These are phyloP conservation scores for Aureobasidium subglaciale DNA, from an alignment of 2,329 filamentous ascomycete species.

Conservation along the genomic window DNA sequence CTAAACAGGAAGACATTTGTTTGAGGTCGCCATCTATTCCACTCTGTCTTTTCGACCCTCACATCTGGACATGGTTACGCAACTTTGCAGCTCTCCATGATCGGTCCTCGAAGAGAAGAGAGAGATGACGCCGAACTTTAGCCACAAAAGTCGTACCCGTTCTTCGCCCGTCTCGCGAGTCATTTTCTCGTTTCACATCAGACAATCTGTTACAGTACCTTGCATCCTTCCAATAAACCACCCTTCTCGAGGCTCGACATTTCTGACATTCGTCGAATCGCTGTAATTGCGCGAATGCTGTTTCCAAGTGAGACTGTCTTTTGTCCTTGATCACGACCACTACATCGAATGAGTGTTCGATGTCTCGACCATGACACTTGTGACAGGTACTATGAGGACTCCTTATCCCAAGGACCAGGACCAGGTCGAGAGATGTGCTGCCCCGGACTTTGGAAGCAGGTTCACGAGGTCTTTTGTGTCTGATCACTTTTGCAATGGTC, in stretches of 20 bases:
- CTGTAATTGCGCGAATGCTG: background rate
- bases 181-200: background rate
- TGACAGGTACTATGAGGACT: background rate
- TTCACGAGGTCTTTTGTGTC: background rate
- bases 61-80: no score
- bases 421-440: background rate
- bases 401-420: background rate
- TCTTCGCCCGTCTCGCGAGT: background rate
- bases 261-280: background rate
- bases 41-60: no score
- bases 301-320: background rate
- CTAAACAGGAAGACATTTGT: no score
- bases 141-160: background rate
- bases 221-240: background rate
- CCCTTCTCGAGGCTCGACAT: background rate
- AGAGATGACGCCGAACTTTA: background rate
- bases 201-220: background rate
- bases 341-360: background rate
- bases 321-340: background rate
- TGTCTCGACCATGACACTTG: background rate
- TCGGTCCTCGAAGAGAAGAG: no score
- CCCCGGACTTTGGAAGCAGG: background rate
- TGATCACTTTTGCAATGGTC: background rate
- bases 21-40: no score
- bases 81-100: no score